These are phyloP conservation scores for Penicillium griseofulvum DNA, from an alignment of 2,329 filamentous ascomycete genomes.

Conservation along the genomic window DNA sequence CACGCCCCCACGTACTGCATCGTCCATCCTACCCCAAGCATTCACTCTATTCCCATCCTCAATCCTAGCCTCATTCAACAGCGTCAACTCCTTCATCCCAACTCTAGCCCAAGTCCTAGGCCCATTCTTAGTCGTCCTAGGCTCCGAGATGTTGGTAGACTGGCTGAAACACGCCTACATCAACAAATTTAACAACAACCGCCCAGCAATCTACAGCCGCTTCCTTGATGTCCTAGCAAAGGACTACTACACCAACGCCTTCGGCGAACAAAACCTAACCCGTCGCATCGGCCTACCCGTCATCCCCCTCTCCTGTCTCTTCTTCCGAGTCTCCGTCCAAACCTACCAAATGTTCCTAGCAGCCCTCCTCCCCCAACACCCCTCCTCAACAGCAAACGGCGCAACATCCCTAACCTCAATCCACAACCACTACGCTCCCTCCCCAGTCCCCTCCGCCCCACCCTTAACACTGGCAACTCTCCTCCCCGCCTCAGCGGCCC, in stretches of 20 bases:
- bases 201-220: slow-evolving; percentile 81
- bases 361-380: slow-evolving; percentile 74
- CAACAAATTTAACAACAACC: slow-evolving; percentile 97
- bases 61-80: slow-evolving; percentile 43
- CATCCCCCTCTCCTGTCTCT: slow-evolving; percentile 86
- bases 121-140: slow-evolving; percentile 89
- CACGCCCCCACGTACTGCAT: slow-evolving; percentile 54
- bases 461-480: slow-evolving; percentile 60
- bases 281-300: slow-evolving; percentile 86
- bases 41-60: slow-evolving; percentile 74
- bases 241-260: slow-evolving; percentile 97
- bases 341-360: slow-evolving; percentile 98
- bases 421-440: slow-evolving; percentile 54
- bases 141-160: slow-evolving; percentile 95
- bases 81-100: slow-evolving; percentile 44
- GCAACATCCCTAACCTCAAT: slow-evolving; percentile 44
- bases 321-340: slow-evolving; percentile 90
- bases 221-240: slow-evolving; percentile 94
- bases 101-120: slow-evolving; percentile 75
- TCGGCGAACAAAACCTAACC: slow-evolving; percentile 84
- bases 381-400: slow-evolving; percentile 43
- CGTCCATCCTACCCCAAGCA: slow-evolving; percentile 80
- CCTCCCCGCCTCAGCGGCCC: slow-evolving; percentile 53
- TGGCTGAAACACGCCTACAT: slow-evolving; percentile 98
- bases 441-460: slow-evolving; percentile 61